Percentiles rank a stretch among this genome's conserved stretches.
Evolutionary conservation across 208 protist species (phyloP).

Genomic region (Porcisia deanei): DNA sequence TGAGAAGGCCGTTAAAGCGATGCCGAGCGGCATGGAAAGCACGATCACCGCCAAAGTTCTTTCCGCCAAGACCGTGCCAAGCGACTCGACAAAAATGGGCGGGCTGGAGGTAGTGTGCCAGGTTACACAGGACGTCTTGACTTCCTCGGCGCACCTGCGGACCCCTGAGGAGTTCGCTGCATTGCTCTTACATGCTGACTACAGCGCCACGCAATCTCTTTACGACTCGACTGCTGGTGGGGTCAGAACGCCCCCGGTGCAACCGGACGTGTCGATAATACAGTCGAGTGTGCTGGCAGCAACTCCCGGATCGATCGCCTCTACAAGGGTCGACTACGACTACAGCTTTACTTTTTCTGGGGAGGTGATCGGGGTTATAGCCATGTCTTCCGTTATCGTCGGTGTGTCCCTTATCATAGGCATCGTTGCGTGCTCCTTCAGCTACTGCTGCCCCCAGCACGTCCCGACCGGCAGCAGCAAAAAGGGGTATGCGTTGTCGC

Average conservation of each 20-base stretch:
- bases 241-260: background rate
- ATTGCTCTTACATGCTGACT: constrained; percentile 27
- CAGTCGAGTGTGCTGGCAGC: background rate
- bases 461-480: background rate
- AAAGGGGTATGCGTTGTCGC: background rate
- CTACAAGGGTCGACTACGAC: constrained; percentile 18
- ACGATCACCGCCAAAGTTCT: constrained; percentile 2
- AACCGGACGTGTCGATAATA: background rate
- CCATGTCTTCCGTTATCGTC: constrained; percentile 32
- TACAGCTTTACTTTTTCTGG: constrained; percentile 8
- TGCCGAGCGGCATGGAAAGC: constrained; percentile 5
- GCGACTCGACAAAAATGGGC: background rate
- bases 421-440: constrained; percentile 12
- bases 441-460: constrained; percentile 34
- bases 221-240: constrained; percentile 10
- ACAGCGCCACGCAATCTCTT: constrained; percentile 16
- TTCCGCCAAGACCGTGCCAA: constrained; percentile 4
- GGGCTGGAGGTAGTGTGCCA: constrained; percentile 21
- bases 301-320: constrained; percentile 5
- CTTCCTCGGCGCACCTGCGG: constrained; percentile 6
- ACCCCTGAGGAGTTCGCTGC: constrained; percentile 7
- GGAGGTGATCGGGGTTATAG: constrained; percentile 28
- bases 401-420: constrained; percentile 27
- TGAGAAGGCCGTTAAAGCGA: background rate
- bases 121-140: constrained; percentile 24